These are phyloP conservation scores for Candida sphagnicola DNA, from an alignment of 805 yeast species.

Conservation along the genomic window DNA sequence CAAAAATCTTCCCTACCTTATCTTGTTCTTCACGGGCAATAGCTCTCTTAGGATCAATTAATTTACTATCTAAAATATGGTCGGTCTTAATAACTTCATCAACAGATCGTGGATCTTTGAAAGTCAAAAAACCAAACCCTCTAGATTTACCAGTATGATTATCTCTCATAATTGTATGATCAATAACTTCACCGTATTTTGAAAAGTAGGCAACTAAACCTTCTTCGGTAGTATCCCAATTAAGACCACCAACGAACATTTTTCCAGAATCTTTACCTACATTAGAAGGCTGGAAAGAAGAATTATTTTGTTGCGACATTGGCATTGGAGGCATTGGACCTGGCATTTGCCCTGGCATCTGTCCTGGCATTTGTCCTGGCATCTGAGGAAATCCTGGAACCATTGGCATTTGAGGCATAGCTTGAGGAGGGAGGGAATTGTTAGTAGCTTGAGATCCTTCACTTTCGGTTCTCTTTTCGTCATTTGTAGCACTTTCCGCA, in stretches of 20 bases:
- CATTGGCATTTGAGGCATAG: slow-evolving; percentile 8
- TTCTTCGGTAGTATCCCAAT: slow-evolving; percentile 97
- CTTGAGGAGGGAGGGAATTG: background rate
- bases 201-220: slow-evolving; percentile 75
- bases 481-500: slow-evolving; percentile 1
- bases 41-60: slow-evolving; percentile 96
- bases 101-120: slow-evolving; percentile 75
- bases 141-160: slow-evolving; percentile 80
- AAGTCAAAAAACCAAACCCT: slow-evolving; percentile 93
- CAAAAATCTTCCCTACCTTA: slow-evolving; percentile 93
- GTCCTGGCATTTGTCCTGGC: slow-evolving; percentile 4
- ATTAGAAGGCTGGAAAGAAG: slow-evolving; percentile 19
- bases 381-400: slow-evolving; percentile 4
- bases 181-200: slow-evolving; percentile 84
- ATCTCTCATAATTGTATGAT: slow-evolving; percentile 92
- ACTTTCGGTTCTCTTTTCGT: background rate
- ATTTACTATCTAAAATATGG: slow-evolving; percentile 90
- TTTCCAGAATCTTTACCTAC: slow-evolving; percentile 68
- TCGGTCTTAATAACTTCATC: slow-evolving; percentile 81
- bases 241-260: slow-evolving; percentile 94
- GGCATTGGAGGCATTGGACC: slow-evolving; percentile 12
- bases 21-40: slow-evolving; percentile 97
- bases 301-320: slow-evolving; percentile 8
- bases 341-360: slow-evolving; percentile 19
- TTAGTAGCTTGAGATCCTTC: slow-evolving; percentile 7